These are phyloP conservation scores for Bacterosira constricta DNA, from an alignment of 108 stramenopile genomes.

Conservation along the genomic window DNA sequence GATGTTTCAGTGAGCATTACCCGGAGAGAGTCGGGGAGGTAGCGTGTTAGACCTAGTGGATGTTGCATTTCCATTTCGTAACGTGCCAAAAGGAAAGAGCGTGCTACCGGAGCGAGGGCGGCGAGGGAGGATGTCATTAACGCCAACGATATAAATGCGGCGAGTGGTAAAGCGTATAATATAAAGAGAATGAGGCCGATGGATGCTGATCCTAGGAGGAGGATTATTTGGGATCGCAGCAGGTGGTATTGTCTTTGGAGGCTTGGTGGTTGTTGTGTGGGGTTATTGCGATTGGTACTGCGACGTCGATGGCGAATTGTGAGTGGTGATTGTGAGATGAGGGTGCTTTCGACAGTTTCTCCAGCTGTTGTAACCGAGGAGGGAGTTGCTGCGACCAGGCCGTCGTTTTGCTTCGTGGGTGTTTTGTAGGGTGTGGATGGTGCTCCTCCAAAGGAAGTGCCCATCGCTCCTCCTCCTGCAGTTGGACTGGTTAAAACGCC, in stretches of 20 bases:
- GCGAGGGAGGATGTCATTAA: constrained; percentile 31
- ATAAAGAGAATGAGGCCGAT: constrained; percentile 41
- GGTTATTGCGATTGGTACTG: not conserved
- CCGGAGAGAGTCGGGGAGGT: constrained; percentile 59
- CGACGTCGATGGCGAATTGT: constrained; percentile 13
- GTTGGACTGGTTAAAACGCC: not conserved
- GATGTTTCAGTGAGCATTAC: constrained; percentile 52
- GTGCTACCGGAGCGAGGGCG: constrained; percentile 39
- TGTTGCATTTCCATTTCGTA: constrained; percentile 46
- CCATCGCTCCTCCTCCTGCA: constrained; percentile 1
- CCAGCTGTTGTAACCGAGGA: constrained; percentile 40
- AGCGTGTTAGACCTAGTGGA: constrained; percentile 31
- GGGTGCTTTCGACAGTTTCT: constrained; percentile 39
- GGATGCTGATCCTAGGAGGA: constrained; percentile 27
- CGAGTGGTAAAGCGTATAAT: constrained; percentile 40
- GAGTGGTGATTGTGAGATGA: constrained; percentile 16
- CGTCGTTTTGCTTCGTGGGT: constrained; percentile 9
- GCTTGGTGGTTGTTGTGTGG: not conserved
- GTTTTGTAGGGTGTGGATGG: constrained; percentile 34
- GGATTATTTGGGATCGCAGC: constrained; percentile 27
- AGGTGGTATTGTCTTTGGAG: constrained; percentile 36
- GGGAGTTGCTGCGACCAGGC: constrained; percentile 15
- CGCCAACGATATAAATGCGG: constrained; percentile 30
- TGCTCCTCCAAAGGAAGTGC: not conserved
- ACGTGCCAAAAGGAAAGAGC: constrained; percentile 18